Evolutionary conservation across 768 basidiomycete genomes (phyloP).

Genomic region (Thelephora ganbajun): DNA sequence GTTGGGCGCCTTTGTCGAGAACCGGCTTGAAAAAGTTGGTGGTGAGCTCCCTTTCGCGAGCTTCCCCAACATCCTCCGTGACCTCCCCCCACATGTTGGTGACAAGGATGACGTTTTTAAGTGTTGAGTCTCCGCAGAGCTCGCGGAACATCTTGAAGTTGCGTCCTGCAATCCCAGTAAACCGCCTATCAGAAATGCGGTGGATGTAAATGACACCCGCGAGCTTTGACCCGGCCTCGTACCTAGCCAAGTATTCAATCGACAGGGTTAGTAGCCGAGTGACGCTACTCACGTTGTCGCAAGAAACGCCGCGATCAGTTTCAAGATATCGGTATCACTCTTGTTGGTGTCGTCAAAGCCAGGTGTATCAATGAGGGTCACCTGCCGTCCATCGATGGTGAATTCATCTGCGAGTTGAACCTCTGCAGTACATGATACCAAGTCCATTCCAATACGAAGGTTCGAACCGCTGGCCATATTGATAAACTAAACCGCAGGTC

Average conservation of each 20-base stretch:
- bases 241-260: constrained; percentile 3
- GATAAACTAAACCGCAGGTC: constrained; percentile 31
- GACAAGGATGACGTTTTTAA: constrained; percentile 18
- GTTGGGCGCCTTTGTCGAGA: no score
- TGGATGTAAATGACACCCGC: constrained; percentile 22
- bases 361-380: constrained; percentile 42
- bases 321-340: constrained; percentile 5
- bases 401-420: constrained; percentile 31
- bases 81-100: constrained; percentile 26
- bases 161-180: no score
- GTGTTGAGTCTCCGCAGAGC: no score
- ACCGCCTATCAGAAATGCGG: constrained; percentile 20
- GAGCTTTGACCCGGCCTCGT: constrained; percentile 7
- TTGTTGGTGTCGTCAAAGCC: no score
- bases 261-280: no score
- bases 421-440: constrained; percentile 35
- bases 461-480: constrained; percentile 34
- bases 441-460: constrained; percentile 28
- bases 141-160: no score
- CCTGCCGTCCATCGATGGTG: constrained; percentile 23
- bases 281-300: no score
- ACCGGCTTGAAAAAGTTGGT: no score
- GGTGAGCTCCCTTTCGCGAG: no score
- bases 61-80: constrained; percentile 1
- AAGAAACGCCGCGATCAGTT: background rate